Evolutionary conservation across 2,329 filamentous ascomycete species (phyloP).

Genomic region (Colletotrichum musae): DNA sequence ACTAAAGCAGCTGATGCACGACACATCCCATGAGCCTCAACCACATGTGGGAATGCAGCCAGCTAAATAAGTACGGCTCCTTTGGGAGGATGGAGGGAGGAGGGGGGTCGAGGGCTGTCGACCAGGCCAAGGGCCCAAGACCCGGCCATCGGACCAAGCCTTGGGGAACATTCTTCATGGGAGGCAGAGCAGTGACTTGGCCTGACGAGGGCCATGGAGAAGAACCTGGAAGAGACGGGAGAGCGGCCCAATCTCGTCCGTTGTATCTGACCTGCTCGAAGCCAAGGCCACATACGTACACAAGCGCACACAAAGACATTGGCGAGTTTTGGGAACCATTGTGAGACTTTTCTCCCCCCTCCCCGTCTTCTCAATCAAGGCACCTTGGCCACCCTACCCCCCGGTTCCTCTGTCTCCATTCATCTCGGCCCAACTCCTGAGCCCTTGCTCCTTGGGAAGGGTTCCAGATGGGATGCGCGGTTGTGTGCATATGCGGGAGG

Average conservation of each 20-base stretch:
- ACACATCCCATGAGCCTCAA: conserved; percentile 27
- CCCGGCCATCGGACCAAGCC: conserved; percentile 22
- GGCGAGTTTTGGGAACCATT: conserved; percentile 22
- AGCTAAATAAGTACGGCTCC: conserved; percentile 34
- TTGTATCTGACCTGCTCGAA: conserved; percentile 23
- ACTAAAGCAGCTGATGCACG: conserved; percentile 15
- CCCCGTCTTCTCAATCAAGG: not conserved
- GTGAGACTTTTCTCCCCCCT: conserved; percentile 31
- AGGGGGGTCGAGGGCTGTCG: not conserved
- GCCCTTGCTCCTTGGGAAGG: conserved; percentile 20
- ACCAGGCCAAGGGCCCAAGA: not conserved
- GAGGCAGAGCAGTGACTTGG: conserved; percentile 5
- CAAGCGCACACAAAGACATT: conserved; percentile 30
- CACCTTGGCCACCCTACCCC: too few species aligned
- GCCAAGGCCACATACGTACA: conserved; percentile 12
- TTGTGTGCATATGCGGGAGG: conserved; percentile 18
- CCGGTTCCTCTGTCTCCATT: too few species aligned
- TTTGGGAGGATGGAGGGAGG: not conserved
- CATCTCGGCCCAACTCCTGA: conserved; percentile 35
- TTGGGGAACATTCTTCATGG: conserved; percentile 32
- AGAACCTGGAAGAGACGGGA: not conserved
- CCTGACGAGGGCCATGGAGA: conserved; percentile 10
- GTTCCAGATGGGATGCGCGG: not conserved
- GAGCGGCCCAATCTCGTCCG: conserved; percentile 14
- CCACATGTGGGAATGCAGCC: conserved; percentile 39